Evolutionary conservation across 1,284 basidiomycete species (phyloP).

Genomic region (Microbotryum silenes-acaulis): DNA sequence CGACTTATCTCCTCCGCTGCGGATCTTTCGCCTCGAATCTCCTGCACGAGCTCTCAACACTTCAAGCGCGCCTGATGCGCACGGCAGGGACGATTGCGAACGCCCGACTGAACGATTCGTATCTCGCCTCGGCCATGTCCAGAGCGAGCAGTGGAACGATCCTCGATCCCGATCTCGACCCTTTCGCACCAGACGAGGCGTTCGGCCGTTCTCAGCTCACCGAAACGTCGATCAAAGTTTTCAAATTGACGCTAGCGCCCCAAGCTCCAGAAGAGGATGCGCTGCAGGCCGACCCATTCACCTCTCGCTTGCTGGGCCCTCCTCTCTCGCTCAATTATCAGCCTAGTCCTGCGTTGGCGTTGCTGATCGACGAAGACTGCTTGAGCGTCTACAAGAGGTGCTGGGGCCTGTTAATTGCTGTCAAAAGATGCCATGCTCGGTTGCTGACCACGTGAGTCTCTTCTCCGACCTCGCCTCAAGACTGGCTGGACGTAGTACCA

Average conservation of each 20-base stretch:
- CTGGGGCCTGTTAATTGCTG: background rate
- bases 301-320: background rate
- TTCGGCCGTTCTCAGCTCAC: background rate
- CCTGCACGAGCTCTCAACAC: background rate
- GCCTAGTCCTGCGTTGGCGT: background rate
- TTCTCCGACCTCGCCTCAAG: too few relatives aligned
- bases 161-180: background rate
- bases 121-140: background rate
- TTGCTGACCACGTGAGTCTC: too few relatives aligned
- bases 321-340: background rate
- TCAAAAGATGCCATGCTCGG: background rate
- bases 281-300: background rate
- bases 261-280: too few relatives aligned
- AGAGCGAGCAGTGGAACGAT: background rate
- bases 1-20: background rate
- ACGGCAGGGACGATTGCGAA: background rate
- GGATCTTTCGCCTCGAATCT: slow-evolving; percentile 2
- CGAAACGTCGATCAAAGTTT: background rate
- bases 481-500: too few relatives aligned
- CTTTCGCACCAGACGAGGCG: background rate
- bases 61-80: background rate
- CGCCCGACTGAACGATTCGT: background rate
- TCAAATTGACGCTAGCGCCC: too few relatives aligned
- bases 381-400: background rate
- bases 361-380: background rate